These are phyloP conservation scores for Malassezia pachydermatis DNA, from an alignment of 1,284 basidiomycete genomes.

Conservation along the genomic window DNA sequence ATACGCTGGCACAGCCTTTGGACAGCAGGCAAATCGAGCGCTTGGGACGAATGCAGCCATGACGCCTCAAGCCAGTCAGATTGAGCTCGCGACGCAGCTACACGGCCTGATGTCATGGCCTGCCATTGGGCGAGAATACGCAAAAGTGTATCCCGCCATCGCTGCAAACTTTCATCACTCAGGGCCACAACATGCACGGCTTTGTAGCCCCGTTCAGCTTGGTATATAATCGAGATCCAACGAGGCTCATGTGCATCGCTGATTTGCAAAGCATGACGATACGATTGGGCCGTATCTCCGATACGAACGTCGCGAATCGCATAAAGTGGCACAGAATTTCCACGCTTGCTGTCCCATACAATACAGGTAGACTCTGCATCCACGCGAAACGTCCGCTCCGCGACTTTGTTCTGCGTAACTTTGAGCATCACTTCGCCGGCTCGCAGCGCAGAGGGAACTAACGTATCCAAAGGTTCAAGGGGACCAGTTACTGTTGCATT, in stretches of 20 bases:
- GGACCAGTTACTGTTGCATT: neutral
- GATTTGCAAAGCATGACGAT: slow-evolving; percentile 63
- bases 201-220: slow-evolving; percentile 71
- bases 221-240: slow-evolving; percentile 70
- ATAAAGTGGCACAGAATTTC: slow-evolving; percentile 66
- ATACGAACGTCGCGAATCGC: slow-evolving; percentile 82
- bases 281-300: slow-evolving; percentile 64
- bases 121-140: slow-evolving; percentile 47
- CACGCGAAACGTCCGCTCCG: slow-evolving; percentile 63
- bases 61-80: slow-evolving; percentile 65
- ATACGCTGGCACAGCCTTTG: slow-evolving; percentile 65
- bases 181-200: slow-evolving; percentile 77
- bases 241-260: slow-evolving; percentile 50
- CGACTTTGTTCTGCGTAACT: slow-evolving; percentile 73
- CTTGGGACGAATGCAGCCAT: slow-evolving; percentile 51
- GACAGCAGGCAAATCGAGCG: slow-evolving; percentile 62
- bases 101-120: slow-evolving; percentile 25
- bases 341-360: slow-evolving; percentile 69
- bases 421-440: slow-evolving; percentile 61
- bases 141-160: slow-evolving; percentile 52
- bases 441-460: slow-evolving; percentile 20
- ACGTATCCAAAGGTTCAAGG: slow-evolving; percentile 12
- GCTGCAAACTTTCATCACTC: slow-evolving; percentile 58
- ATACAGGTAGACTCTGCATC: slow-evolving; percentile 71
- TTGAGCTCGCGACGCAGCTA: slow-evolving; percentile 48